Base-by-base conservation (phyloP, 2,329 filamentous ascomycete species). In the Sarocladiaceae sp. region DNA sequence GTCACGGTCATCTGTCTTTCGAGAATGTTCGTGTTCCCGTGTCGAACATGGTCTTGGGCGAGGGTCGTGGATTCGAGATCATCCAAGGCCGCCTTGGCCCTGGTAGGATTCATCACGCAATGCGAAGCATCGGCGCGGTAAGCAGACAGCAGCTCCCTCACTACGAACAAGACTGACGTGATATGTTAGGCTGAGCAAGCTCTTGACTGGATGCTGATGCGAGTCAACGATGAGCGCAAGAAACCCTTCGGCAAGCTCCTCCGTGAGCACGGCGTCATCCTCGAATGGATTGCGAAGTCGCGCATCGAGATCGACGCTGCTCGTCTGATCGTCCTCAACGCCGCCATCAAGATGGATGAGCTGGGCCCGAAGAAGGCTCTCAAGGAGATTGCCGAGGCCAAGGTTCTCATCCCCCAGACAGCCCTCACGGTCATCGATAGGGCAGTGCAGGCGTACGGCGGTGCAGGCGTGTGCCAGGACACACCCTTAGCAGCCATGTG, bases 31-130 rank as follows among this genome's bases (percentile, higher is more conserved):
- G 91, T 47, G 87, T 98, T 1, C 91, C 91, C 6, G 80, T 74
- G 24, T 70, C 72, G 56, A 93, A 87, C 69, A 83, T 98, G 59
- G 85, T 97, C 10, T 83, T 98, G 3, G 91, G 93, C 48, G 88
- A 93, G 63, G 93, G 93, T 52, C 82, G 88, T 50, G 93, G 93
- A 16, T 98, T 98, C 64, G 93, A 98, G 67, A 95, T 98, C 60
- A 96, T 98, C 60, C 93, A 98, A 65, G 93, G 93, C 47, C 88
- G 93, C 55, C 83, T 98, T 19, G 93, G 93, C 1, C 93, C 93
- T 1, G 93, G 93, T 26, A 86, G 93, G 47, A 97, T 98, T 61
- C 93, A 98, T 70, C 93, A 98, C 69, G 88, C 89, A 48, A 98
- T 98, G 93, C 83, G 93, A 52, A 83, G 82, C 48, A 93, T 98